Conservation (phyloP, 31 red algal species). For the Asparagopsis taxiformis region DNA sequence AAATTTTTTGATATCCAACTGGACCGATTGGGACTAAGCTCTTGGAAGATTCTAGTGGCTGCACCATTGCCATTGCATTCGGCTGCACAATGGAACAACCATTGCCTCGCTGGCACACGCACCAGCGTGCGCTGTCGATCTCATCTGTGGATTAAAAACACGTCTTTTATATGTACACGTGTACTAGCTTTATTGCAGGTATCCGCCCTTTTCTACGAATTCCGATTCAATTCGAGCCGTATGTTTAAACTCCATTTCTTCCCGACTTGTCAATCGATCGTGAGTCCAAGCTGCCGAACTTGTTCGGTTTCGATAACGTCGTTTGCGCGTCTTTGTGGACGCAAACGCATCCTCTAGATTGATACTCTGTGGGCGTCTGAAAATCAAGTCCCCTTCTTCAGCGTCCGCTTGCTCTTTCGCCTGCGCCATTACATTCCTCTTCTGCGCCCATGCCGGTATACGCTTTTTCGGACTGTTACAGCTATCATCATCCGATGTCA, state of each 20-base stretch:
- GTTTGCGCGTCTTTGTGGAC: neutral
- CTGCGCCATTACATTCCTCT: constrained; percentile 1
- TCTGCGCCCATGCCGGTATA: constrained; percentile 37
- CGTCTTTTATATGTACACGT: no score
- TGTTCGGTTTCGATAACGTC: constrained; percentile 22
- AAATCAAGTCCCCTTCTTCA: constrained; percentile 20
- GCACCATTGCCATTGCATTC: no score
- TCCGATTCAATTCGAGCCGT: neutral
- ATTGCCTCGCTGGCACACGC: no score
- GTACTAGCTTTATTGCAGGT: neutral
- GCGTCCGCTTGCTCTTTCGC: constrained; percentile 18
- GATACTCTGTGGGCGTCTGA: constrained; percentile 8
- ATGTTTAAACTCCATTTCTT: constrained; percentile 24
- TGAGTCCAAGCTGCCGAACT: constrained; percentile 41
- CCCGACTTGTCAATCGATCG: constrained; percentile 30
- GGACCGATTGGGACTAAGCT: no score
- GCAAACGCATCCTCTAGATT: constrained; percentile 48
- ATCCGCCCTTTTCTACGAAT: neutral
- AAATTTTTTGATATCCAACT: no score
- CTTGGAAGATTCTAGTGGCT: no score
- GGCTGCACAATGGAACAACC: no score
- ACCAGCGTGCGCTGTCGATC: no score
- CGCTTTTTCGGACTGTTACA: constrained; percentile 8
- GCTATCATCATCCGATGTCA: constrained; percentile 29
- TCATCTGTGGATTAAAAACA: no score